Evolutionary conservation across 352 stramenopile species (phyloP), one percentile per base, ranked within the genome.

Genomic region (Pythium aristosporum): DNA sequence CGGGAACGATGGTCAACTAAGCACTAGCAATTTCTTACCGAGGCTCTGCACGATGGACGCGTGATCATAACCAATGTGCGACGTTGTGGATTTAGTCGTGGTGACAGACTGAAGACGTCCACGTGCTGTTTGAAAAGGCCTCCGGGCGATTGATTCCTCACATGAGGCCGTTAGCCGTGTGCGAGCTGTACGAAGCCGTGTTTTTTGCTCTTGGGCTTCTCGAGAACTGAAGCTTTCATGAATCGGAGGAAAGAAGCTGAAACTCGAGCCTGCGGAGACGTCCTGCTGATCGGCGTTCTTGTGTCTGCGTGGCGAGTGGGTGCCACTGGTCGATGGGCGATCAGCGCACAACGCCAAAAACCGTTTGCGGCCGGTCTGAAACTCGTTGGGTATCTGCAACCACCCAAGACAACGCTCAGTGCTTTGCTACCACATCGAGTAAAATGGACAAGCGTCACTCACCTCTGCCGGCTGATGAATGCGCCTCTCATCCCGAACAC

Each of bases 181-280:
- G 11, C 54, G 54, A 11, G 54, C 41, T 8, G 54, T 42, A 5
- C 16, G 37, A 44, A 61, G 30, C 10, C 39, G 41, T 9, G 54
- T 25, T 52, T 39, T 52, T 34, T 82, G 76, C 52, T 86, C 79
- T 41, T 76, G 69, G 12, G 67, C 71, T 16, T 88, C 73, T 13
- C 79, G 67, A 3, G 73, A 58, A 3, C 74, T 76, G 13, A 67
- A 41, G 23, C 62, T 82, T 48, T 88, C 79, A 16, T 71, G 66
- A 59, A 85, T 86, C 34, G 74, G 77, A 23, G 79, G 79, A 51
- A 86, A 84, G 46, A 85, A 86, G 41, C 75, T 86, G 10, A 67
- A 63, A 2, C 65, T 46, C 36, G 60, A 61, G 21, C 79, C 76
- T 0, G 75, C 67, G 13, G 48, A 70, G 46, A 76, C 68, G 12